Evolutionary conservation across 73 alveolate genomes (phyloP).

Genomic region (Breviolum minutum): DNA sequence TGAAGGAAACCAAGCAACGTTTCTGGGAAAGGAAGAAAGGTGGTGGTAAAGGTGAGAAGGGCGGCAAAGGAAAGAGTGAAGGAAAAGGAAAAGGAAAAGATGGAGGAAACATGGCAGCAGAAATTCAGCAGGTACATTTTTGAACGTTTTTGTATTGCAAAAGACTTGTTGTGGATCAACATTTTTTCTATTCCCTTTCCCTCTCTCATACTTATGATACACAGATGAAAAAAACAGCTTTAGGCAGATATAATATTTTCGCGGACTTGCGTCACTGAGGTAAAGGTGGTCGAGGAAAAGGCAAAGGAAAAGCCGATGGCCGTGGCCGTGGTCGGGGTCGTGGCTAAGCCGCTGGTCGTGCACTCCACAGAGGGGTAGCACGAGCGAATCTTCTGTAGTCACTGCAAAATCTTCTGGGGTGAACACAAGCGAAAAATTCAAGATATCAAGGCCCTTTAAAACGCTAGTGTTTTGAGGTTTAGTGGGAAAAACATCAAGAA

Average conservation of each 20-base stretch:
- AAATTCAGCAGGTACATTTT: too few species aligned
- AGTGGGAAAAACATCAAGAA: background rate
- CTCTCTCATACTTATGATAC: too few species aligned
- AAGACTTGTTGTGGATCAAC: too few species aligned
- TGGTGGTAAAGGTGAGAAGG: constrained; percentile 32
- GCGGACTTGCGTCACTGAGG: background rate
- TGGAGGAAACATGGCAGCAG: background rate
- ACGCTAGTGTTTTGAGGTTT: background rate
- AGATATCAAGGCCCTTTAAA: background rate
- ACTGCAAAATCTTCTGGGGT: background rate
- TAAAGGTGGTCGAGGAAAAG: background rate
- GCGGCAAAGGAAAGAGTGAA: background rate
- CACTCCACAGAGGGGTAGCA: constrained; percentile 8
- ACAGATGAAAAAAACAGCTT: background rate
- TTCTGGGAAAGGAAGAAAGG: constrained; percentile 65
- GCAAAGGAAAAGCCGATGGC: constrained; percentile 42
- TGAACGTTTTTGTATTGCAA: background rate
- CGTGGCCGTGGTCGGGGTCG: constrained; percentile 55
- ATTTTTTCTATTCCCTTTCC: background rate
- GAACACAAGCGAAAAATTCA: background rate
- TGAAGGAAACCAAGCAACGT: constrained; percentile 80
- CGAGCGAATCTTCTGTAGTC: background rate
- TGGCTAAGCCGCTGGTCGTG: background rate
- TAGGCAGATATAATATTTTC: background rate
- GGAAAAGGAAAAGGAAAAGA: constrained; percentile 38